Evolutionary conservation across 1,284 basidiomycete species (phyloP).

Genomic region (Cryptococcus depauperatus): DNA sequence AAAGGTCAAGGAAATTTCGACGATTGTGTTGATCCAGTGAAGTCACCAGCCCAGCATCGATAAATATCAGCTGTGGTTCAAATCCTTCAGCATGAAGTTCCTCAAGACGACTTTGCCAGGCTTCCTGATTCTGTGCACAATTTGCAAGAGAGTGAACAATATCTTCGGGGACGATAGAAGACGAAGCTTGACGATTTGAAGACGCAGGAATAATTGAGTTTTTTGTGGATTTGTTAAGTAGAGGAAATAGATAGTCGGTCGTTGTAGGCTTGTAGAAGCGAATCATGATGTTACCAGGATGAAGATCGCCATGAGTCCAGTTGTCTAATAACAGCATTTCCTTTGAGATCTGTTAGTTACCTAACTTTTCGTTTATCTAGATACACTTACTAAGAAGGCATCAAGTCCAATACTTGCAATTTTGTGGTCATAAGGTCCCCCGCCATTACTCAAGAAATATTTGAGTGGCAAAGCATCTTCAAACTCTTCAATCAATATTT

Average conservation of each 20-base stretch:
- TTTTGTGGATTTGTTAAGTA: slow-evolving; percentile 36
- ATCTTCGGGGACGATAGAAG: slow-evolving; percentile 30
- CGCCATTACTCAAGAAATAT: slow-evolving; percentile 76
- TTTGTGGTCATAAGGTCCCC: slow-evolving; percentile 79
- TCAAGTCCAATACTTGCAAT: slow-evolving; percentile 90
- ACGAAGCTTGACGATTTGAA: slow-evolving; percentile 5
- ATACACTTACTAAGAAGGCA: slow-evolving; percentile 71
- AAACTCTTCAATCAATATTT: slow-evolving; percentile 85
- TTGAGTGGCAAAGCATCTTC: slow-evolving; percentile 90
- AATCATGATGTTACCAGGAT: slow-evolving; percentile 87
- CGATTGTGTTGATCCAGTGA: slow-evolving; percentile 73
- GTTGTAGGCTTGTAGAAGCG: slow-evolving; percentile 79
- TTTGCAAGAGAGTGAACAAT: slow-evolving; percentile 62
- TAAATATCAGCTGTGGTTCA: slow-evolving; percentile 88
- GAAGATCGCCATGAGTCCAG: slow-evolving; percentile 89
- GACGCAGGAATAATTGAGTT: slow-evolving; percentile 15
- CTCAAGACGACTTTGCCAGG: slow-evolving; percentile 67
- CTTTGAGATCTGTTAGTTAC: slow-evolving; percentile 43
- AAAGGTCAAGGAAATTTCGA: slow-evolving; percentile 91
- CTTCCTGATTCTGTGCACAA: slow-evolving; percentile 53
- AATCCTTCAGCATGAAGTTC: slow-evolving; percentile 64
- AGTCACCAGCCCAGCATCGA: slow-evolving; percentile 92
- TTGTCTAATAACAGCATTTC: slow-evolving; percentile 98
- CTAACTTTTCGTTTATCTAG: background rate
- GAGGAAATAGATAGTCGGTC: slow-evolving; percentile 50